phyloP scores from a whole-genome alignment of 495 filamentous ascomycete genomes.

The Daldinia bambusicola region DNA sequence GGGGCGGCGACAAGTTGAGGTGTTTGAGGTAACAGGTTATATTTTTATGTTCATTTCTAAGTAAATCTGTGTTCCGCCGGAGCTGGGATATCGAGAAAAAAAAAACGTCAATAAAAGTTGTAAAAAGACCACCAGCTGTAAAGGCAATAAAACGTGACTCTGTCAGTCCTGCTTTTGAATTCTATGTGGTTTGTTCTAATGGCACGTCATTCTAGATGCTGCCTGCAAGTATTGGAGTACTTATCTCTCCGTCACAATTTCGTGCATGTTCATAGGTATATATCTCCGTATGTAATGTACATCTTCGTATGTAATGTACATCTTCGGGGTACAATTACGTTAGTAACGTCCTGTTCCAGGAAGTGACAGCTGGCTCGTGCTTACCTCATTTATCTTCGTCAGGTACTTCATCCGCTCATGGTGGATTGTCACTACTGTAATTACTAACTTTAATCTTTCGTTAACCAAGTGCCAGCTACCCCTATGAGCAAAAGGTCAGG shows the following conservation, averaged over 20 bases:
- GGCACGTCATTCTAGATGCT: constrained; percentile 45
- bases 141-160: constrained; percentile 11
- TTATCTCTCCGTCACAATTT: neutral
- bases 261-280: no score
- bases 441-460: neutral
- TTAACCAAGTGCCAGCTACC: neutral
- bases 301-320: no score
- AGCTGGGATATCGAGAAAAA: constrained; percentile 7
- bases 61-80: constrained; percentile 10
- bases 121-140: neutral
- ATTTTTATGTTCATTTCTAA: neutral
- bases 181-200: constrained; percentile 18
- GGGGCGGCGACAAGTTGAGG: constrained; percentile 6
- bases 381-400: neutral
- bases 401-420: neutral
- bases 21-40: constrained; percentile 1
- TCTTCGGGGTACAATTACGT: no score
- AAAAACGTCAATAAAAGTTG: constrained; percentile 8
- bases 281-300: no score
- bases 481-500: neutral
- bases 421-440: no score
- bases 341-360: no score
- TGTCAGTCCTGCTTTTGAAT: neutral
- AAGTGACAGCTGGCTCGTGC: neutral
- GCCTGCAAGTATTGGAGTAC: constrained; percentile 19